Conservation (phyloP, 1,284 basidiomycete species). For the Hemileia vastatrix region DNA sequence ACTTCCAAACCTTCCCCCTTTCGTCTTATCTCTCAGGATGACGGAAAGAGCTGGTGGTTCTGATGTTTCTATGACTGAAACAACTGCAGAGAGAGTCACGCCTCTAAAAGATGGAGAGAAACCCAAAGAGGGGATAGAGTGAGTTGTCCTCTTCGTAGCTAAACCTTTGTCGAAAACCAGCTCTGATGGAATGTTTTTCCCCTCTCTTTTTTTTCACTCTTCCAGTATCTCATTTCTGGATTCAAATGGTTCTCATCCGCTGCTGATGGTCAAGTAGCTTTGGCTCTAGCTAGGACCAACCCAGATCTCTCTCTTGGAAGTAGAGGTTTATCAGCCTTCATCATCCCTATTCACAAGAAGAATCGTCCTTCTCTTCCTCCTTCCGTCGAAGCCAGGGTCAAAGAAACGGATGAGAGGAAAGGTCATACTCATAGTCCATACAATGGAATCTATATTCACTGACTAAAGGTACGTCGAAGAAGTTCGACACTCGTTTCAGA, state of each 20-base stretch:
- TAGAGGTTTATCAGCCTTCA: conserved; percentile 60
- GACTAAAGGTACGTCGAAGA: too few species aligned
- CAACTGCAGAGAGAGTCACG: conserved; percentile 49
- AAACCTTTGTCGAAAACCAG: background rate
- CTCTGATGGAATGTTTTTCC: conserved; percentile 51
- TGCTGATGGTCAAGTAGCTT: conserved; percentile 61
- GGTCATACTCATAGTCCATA: too few species aligned
- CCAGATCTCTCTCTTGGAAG: conserved; percentile 50
- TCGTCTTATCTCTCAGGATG: background rate
- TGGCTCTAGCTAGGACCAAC: conserved; percentile 63
- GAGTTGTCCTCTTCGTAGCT: background rate
- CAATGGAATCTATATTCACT: conserved; percentile 62
- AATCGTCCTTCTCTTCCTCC: too few species aligned
- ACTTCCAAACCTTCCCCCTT: background rate
- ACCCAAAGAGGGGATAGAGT: conserved; percentile 53
- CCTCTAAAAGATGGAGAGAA: conserved; percentile 7
- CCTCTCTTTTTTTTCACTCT: background rate
- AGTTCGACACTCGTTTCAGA: too few species aligned
- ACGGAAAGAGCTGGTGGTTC: conserved; percentile 61
- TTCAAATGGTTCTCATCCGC: conserved; percentile 64
- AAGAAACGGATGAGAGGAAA: conserved; percentile 18
- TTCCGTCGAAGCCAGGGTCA: background rate
- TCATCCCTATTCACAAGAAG: conserved; percentile 59
- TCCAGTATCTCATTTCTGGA: conserved; percentile 28
- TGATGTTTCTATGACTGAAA: conserved; percentile 66